A percentile compares a stretch with the other conserved stretches of the same genome.
phyloP scores from a whole-genome alignment of 2,329 filamentous ascomycete genomes.

The Hypoxylon sp. region DNA sequence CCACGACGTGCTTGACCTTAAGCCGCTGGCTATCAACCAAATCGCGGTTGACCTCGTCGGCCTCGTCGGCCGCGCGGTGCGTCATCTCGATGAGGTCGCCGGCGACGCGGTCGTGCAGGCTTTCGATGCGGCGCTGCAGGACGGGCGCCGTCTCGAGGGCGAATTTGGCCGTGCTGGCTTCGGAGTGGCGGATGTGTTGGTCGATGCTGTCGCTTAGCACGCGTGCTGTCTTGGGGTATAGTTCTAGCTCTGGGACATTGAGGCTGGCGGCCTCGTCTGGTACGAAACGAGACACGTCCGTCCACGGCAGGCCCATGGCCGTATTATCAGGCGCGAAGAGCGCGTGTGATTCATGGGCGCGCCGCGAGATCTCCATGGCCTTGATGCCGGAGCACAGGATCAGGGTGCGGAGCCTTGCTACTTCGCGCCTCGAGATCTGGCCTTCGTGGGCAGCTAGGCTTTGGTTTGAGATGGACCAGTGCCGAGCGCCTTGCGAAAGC shows the following conservation, averaged over 20 bases:
- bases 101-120: constrained; percentile 62
- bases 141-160: constrained; percentile 68
- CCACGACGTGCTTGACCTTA: constrained; percentile 83
- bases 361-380: constrained; percentile 82
- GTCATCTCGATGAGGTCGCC: constrained; percentile 73
- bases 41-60: constrained; percentile 82
- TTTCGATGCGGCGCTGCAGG: constrained; percentile 65
- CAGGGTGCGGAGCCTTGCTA: constrained; percentile 82
- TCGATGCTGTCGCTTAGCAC: constrained; percentile 65
- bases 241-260: constrained; percentile 59
- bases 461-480: constrained; percentile 68
- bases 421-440: constrained; percentile 77
- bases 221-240: constrained; percentile 68
- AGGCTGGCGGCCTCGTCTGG: constrained; percentile 53
- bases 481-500: constrained; percentile 48
- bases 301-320: constrained; percentile 57
- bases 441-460: constrained; percentile 56
- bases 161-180: constrained; percentile 72
- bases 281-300: constrained; percentile 60
- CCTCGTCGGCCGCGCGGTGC: constrained; percentile 79
- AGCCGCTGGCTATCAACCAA: constrained; percentile 83
- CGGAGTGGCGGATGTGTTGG: constrained; percentile 68
- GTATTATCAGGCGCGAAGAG: constrained; percentile 54
- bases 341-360: constrained; percentile 67
- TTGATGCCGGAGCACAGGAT: constrained; percentile 91